A percentile compares a stretch with the other conserved stretches of the same genome.
Conservation (phyloP, 768 basidiomycete genomes). For the Tricholoma flavovirens region DNA sequence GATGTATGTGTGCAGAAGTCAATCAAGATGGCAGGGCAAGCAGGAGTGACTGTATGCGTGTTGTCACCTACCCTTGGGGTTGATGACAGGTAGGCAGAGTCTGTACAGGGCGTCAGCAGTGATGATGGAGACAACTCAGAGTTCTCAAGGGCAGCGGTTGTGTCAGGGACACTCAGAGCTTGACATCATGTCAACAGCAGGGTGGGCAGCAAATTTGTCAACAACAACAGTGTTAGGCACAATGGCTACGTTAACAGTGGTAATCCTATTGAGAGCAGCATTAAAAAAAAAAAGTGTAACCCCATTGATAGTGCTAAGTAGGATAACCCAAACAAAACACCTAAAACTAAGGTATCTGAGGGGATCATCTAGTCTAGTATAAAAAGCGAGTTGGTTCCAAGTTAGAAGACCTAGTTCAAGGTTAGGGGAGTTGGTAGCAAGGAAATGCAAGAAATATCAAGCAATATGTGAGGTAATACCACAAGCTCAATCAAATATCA, state of each 20-base stretch:
- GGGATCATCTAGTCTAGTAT: too few species aligned
- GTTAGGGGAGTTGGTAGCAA: too few species aligned
- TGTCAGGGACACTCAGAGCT: background rate
- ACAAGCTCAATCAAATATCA: too few species aligned
- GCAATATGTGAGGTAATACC: too few species aligned
- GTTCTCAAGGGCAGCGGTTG: background rate
- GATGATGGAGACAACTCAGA: too few species aligned
- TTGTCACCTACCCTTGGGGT: background rate
- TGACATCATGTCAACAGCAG: background rate
- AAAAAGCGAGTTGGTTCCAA: too few species aligned
- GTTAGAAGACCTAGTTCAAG: too few species aligned
- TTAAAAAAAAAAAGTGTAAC: slow-evolving; percentile 1
- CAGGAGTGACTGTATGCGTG: background rate
- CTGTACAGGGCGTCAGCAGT: background rate
- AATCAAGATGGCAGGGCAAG: background rate
- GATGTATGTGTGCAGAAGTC: background rate
- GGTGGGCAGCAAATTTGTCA: background rate
- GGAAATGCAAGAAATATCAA: too few species aligned
- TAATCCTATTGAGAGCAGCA: background rate
- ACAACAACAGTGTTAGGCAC: background rate
- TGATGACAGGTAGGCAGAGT: background rate
- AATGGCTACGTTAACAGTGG: background rate
- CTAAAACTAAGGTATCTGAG: too few species aligned
- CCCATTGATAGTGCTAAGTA: too few species aligned
- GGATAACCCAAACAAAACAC: too few species aligned